Percentiles rank a stretch among this genome's conserved stretches.
These are phyloP conservation scores for Phoma sp. DNA, from an alignment of 2,329 filamentous ascomycete species.

Conservation along the genomic window DNA sequence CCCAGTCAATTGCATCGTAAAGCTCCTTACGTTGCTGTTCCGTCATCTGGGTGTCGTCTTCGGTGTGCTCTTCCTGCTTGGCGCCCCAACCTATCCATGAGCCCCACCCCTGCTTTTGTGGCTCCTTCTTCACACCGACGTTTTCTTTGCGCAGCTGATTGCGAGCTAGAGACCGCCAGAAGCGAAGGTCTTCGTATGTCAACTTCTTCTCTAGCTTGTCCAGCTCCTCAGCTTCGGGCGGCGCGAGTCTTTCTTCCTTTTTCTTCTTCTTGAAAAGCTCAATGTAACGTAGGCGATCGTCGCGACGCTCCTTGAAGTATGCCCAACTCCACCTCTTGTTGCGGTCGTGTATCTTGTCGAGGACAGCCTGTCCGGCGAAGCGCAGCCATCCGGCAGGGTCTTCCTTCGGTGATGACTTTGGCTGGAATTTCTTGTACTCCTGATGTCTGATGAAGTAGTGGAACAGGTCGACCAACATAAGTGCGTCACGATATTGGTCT, in stretches of 20 bases:
- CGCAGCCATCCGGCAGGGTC: conserved; percentile 90
- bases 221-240: conserved; percentile 75
- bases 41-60: conserved; percentile 85
- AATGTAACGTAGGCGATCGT: conserved; percentile 89
- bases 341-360: conserved; percentile 92
- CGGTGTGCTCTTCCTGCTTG: conserved; percentile 67
- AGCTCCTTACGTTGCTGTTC: conserved; percentile 96
- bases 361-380: conserved; percentile 88
- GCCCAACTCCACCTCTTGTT: conserved; percentile 96
- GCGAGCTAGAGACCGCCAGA: conserved; percentile 93
- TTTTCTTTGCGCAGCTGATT: conserved; percentile 97
- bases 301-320: conserved; percentile 90
- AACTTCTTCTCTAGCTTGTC: conserved; percentile 84
- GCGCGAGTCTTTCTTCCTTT: conserved; percentile 70
- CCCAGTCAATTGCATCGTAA: conserved; percentile 97
- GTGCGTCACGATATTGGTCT: conserved; percentile 92
- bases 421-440: conserved; percentile 92
- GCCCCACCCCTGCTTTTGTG: conserved; percentile 84
- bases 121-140: conserved; percentile 79
- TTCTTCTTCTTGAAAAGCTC: conserved; percentile 93
- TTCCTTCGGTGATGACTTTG: conserved; percentile 84
- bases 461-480: conserved; percentile 99
- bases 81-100: conserved; percentile 84
- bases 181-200: conserved; percentile 92
- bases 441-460: conserved; percentile 98